phyloP scores from a whole-genome alignment of 1,284 basidiomycete genomes.

The Ganoderma multipileum region DNA sequence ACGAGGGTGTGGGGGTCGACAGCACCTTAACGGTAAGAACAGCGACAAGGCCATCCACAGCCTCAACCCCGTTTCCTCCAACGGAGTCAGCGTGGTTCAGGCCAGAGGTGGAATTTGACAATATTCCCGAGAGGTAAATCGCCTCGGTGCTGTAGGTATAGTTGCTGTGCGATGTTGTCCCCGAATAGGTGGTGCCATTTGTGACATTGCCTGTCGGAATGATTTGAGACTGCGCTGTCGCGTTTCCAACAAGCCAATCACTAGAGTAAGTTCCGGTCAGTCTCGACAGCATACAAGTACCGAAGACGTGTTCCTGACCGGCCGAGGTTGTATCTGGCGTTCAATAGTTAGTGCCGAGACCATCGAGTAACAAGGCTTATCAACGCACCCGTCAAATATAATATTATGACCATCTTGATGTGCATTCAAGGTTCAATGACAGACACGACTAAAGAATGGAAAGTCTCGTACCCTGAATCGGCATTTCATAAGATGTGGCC shows the following conservation, averaged over 20 bases:
- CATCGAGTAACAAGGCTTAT: not conserved
- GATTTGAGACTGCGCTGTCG: conserved; percentile 58
- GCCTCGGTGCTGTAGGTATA: conserved; percentile 80
- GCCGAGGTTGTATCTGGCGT: conserved; percentile 60
- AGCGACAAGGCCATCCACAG: conserved; percentile 88
- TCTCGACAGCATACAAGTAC: not conserved
- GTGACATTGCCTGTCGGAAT: conserved; percentile 65
- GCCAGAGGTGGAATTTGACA: conserved; percentile 71
- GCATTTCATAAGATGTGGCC: conserved; percentile 79
- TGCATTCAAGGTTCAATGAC: conserved; percentile 2
- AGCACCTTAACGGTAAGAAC: conserved; percentile 80
- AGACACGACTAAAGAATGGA: not conserved
- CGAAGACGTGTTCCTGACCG: conserved; percentile 42
- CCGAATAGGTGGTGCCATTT: conserved; percentile 64
- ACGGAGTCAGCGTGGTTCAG: conserved; percentile 84
- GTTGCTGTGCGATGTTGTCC: conserved; percentile 58
- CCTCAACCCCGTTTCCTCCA: conserved; percentile 59
- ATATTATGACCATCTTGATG: conserved; percentile 57
- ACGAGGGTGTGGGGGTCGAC: conserved; percentile 42
- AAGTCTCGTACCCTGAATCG: conserved; percentile 55
- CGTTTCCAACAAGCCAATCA: conserved; percentile 85
- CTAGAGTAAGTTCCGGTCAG: conserved; percentile 42
- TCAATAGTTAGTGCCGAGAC: conserved; percentile 8
- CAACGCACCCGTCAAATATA: conserved; percentile 56
- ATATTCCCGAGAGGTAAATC: conserved; percentile 70